A percentile compares a stretch with the other conserved stretches of the same genome.
phyloP scores from a whole-genome alignment of 139 green algal genomes.

The Chlamydomonas incerta region DNA sequence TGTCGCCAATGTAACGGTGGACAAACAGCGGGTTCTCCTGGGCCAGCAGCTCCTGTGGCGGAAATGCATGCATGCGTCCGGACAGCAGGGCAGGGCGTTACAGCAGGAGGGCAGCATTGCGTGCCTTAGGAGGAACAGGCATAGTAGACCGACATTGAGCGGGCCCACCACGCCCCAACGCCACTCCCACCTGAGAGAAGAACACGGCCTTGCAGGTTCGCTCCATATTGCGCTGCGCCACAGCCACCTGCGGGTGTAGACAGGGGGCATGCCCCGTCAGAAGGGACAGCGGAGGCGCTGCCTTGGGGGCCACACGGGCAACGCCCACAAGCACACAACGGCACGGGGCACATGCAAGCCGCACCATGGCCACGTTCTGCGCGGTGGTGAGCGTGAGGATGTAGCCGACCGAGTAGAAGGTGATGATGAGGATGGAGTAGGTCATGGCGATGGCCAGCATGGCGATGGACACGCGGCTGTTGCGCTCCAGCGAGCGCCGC shows the following conservation, averaged over 20 bases:
- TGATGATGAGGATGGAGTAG: not conserved
- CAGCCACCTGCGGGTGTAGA: not conserved
- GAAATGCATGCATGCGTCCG: too few relatives aligned
- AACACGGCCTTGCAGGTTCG: not conserved
- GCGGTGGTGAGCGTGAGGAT: not conserved
- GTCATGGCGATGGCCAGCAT: not conserved
- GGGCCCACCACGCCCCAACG: too few relatives aligned
- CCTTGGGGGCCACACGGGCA: too few relatives aligned
- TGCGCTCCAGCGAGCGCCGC: not conserved
- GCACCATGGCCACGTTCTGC: not conserved
- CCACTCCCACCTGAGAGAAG: not conserved
- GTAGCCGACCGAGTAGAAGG: not conserved
- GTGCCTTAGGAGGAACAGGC: too few relatives aligned
- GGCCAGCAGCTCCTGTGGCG: not conserved
- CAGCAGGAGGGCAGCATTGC: too few relatives aligned
- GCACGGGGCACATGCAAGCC: too few relatives aligned
- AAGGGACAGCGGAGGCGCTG: too few relatives aligned
- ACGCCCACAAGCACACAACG: too few relatives aligned
- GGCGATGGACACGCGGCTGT: not conserved
- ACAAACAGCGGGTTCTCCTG: not conserved
- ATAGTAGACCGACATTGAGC: too few relatives aligned
- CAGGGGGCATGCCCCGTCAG: too few relatives aligned
- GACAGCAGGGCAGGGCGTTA: too few relatives aligned
- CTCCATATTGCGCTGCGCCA: not conserved
- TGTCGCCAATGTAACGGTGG: not conserved